A percentile compares a stretch with the other conserved stretches of the same genome.
These are phyloP conservation scores for Phytophthora tubulina DNA, from an alignment of 352 stramenopile species.

Conservation along the genomic window DNA sequence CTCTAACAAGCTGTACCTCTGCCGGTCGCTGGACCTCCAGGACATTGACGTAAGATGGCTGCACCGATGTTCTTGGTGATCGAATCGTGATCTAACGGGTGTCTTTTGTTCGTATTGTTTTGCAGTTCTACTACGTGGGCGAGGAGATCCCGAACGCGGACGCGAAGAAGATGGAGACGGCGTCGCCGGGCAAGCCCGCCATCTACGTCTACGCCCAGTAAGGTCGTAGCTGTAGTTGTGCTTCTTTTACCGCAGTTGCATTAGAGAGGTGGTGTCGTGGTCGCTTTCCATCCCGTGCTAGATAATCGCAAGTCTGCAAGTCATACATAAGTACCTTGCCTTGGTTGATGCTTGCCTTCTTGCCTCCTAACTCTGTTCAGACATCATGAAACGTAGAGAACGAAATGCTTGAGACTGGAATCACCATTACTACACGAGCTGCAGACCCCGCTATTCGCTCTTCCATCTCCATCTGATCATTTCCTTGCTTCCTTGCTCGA, in stretches of 20 bases:
- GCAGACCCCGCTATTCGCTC: constrained; percentile 36
- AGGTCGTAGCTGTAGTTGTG: constrained; percentile 23
- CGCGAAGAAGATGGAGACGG: constrained; percentile 86
- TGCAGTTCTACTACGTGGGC: constrained; percentile 81
- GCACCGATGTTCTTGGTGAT: constrained; percentile 4
- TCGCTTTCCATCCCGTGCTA: constrained; percentile 21
- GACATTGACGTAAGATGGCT: constrained; percentile 66
- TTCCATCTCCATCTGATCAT: constrained; percentile 46
- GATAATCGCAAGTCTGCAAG: constrained; percentile 33
- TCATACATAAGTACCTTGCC: constrained; percentile 30
- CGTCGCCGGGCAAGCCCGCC: constrained; percentile 84
- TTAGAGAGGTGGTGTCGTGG: constrained; percentile 27
- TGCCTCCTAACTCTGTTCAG: neutral
- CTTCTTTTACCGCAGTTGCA: constrained; percentile 25
- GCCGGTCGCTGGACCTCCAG: constrained; percentile 90
- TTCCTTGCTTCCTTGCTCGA: constrained; percentile 39
- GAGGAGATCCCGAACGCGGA: constrained; percentile 80
- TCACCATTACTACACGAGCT: constrained; percentile 51
- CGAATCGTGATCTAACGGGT: constrained; percentile 8
- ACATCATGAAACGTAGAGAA: constrained; percentile 21
- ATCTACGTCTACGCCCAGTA: constrained; percentile 79
- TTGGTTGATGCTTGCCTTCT: constrained; percentile 3
- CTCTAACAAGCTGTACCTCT: constrained; percentile 93
- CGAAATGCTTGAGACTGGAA: constrained; percentile 46
- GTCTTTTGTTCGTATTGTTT: constrained; percentile 1